Evolutionary conservation across 768 basidiomycete species (phyloP), one percentile per base, ranked within the genome.

Genomic region (Fomitopsis serialis): DNA sequence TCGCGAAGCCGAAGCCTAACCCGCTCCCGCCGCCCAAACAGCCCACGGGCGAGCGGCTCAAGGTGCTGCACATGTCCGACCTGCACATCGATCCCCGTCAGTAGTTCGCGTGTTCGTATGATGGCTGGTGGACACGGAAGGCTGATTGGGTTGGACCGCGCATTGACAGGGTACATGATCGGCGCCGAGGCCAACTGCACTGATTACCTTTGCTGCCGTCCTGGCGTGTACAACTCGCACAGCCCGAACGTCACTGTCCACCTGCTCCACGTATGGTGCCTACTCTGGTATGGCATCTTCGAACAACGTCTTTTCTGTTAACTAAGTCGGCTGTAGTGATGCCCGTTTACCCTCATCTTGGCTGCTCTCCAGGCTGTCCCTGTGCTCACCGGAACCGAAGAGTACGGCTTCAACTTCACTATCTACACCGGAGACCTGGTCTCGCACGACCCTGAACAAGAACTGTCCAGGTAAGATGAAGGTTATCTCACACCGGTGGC

Each of bases 11-110:
- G 2, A 91, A 90, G 63, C 88, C 88, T 1, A 75, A 77, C 25
- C 82, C 82, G 3, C 74, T 84, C 12, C 85, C 85, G n/a, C 55
- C 72, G 9, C 73, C 74, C 0, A 85, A 76, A 64, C 73, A 74
- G 63, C 76, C 78, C 15, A 86, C 80, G 42, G 87, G 87, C 12
- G 67, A 86, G 60, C 74, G 80, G 35, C 69, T 89, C 42, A 89
- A 87, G 63, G 81, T 89, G 0, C 67, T 91, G 53, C 89, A 90
- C 63, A 52, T 91, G n/a, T 87, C 86, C 1, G 88, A 90, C 61
- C 73, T 87, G 53, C 89, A 89, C 64, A 68, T 91, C 48, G 88
- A 90, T 65, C 83, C 87, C 36, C 77, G 87, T 85, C 59, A 46
- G 77, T 60, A 13, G 32, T 8, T 13, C 45, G 24, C n/a, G 23